phyloP scores from a whole-genome alignment of 1,284 basidiomycete species.

The Ceratobasidium sp. region DNA sequence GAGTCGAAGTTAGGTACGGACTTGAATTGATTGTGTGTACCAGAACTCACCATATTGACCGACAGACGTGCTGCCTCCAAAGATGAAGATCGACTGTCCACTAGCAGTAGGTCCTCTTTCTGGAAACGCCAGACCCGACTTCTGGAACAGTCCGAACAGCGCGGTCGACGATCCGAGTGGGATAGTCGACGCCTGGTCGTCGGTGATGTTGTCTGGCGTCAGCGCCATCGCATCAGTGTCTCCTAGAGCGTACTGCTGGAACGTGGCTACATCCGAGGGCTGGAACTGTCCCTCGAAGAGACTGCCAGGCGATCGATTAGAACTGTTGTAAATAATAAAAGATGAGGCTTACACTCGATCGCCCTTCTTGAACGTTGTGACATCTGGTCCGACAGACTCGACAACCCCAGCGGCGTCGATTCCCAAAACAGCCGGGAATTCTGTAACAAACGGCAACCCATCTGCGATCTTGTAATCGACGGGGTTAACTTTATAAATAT shows the following conservation, averaged over 20 bases:
- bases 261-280: constrained; percentile 7
- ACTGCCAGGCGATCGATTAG: background rate
- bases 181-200: constrained; percentile 32
- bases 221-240: background rate
- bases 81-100: constrained; percentile 32
- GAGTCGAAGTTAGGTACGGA: background rate
- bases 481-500: constrained; percentile 18
- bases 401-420: constrained; percentile 31
- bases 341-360: constrained; percentile 38
- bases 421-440: constrained; percentile 35
- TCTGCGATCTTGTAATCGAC: constrained; percentile 34
- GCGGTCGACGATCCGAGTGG: constrained; percentile 19
- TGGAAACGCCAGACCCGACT: constrained; percentile 28
- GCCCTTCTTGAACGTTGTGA: constrained; percentile 22
- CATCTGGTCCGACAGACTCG: constrained; percentile 20
- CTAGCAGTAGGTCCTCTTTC: constrained; percentile 14
- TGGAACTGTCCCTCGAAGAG: constrained; percentile 23
- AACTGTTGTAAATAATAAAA: background rate
- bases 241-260: constrained; percentile 34
- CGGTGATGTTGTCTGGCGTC: constrained; percentile 19
- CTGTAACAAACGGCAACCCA: constrained; percentile 4
- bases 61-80: constrained; percentile 39
- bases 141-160: constrained; percentile 28
- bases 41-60: constrained; percentile 21
- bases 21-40: background rate